These are phyloP conservation scores for Candida sp. DNA, from an alignment of 1,139 yeast species.

Conservation along the genomic window DNA sequence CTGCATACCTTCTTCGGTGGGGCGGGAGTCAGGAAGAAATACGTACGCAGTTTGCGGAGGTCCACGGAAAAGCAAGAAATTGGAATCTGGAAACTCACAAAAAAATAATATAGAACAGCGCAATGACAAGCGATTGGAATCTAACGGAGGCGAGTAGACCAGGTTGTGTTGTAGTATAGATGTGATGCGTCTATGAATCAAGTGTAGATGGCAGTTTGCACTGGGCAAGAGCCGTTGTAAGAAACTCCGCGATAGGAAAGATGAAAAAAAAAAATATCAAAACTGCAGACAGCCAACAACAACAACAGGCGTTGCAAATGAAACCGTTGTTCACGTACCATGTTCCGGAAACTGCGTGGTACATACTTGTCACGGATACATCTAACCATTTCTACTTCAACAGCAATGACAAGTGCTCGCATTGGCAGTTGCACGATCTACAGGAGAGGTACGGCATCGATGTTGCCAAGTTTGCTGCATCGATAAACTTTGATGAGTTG, in stretches of 20 bases:
- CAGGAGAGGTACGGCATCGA: constrained; percentile 18
- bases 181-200: no score
- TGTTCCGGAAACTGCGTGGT: constrained; percentile 28
- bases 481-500: constrained; percentile 34
- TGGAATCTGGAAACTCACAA: no score
- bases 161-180: no score
- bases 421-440: constrained; percentile 40
- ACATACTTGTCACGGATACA: constrained; percentile 30
- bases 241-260: neutral
- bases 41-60: no score
- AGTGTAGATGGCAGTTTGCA: no score
- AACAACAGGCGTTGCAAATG: constrained; percentile 7
- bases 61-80: no score
- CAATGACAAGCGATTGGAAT: no score
- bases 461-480: constrained; percentile 14
- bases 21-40: no score
- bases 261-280: neutral
- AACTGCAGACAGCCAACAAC: neutral
- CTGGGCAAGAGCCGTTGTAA: no score
- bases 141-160: no score
- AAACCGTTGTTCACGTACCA: constrained; percentile 21
- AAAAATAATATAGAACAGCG: no score
- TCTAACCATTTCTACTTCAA: constrained; percentile 39
- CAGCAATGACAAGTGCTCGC: constrained; percentile 20
- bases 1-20: no score